These are phyloP conservation scores for Emericellopsis terricola DNA, from an alignment of 495 filamentous ascomycete species.

Conservation along the genomic window DNA sequence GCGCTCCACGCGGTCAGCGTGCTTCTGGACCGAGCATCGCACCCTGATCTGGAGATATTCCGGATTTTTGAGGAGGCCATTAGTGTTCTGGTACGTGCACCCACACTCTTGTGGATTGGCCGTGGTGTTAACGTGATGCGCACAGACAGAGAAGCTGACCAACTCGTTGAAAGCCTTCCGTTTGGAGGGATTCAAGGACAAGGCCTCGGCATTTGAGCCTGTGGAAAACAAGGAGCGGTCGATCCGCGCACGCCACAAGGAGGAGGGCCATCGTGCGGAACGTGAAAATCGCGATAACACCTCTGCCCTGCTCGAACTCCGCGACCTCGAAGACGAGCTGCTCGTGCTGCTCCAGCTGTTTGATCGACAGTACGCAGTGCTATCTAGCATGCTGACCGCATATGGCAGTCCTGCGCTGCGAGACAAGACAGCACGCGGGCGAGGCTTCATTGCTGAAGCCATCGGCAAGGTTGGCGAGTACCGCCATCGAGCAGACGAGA, in stretches of 20 bases:
- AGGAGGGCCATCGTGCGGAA: conserved; percentile 30
- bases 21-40: conserved; percentile 36
- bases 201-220: conserved; percentile 30
- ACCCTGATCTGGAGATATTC: conserved; percentile 44
- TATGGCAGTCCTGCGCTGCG: conserved; percentile 15
- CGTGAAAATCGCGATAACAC: conserved; percentile 42
- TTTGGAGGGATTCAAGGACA: conserved; percentile 22
- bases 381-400: conserved; percentile 28
- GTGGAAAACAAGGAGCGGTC: conserved; percentile 21
- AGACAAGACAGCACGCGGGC: conserved; percentile 17
- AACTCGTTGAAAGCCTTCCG: conserved; percentile 46
- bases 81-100: conserved; percentile 33
- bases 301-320: conserved; percentile 43
- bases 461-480: conserved; percentile 36
- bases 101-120: neutral
- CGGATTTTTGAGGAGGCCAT: conserved; percentile 52
- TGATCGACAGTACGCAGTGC: conserved; percentile 31
- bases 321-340: conserved; percentile 51
- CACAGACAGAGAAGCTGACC: conserved; percentile 42
- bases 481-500: conserved; percentile 34
- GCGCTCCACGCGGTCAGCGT: conserved; percentile 45
- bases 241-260: conserved; percentile 30
- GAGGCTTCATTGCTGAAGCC: conserved; percentile 30
- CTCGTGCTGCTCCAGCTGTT: conserved; percentile 39
- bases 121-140: neutral